phyloP scores from a whole-genome alignment of 768 basidiomycete species.

The Solioccasus polychromus region DNA sequence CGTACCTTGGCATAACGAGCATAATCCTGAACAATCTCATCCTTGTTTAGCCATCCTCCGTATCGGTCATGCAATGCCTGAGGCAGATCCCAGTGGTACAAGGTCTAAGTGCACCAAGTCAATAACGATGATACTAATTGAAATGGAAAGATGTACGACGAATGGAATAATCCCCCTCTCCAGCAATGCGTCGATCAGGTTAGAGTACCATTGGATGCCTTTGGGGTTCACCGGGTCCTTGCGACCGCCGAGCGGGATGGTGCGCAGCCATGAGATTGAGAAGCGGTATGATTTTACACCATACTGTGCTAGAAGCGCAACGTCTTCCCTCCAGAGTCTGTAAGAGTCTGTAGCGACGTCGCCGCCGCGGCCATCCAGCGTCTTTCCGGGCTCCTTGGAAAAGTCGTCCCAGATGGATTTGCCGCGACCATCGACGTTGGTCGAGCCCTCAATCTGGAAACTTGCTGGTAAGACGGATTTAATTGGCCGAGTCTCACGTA shows the following conservation, averaged over 20 bases:
- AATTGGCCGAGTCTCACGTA: too few species aligned
- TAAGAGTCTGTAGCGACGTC: slow-evolving; percentile 74
- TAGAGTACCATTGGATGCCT: slow-evolving; percentile 68
- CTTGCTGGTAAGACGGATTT: slow-evolving; percentile 49
- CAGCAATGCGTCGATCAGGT: slow-evolving; percentile 66
- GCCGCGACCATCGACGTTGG: slow-evolving; percentile 56
- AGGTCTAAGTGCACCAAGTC: slow-evolving; percentile 40
- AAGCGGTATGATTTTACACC: slow-evolving; percentile 75
- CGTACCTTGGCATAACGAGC: slow-evolving; percentile 53
- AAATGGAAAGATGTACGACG: slow-evolving; percentile 43
- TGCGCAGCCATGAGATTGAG: slow-evolving; percentile 72
- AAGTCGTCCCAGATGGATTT: slow-evolving; percentile 78
- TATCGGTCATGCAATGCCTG: slow-evolving; percentile 72
- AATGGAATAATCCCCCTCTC: slow-evolving; percentile 64
- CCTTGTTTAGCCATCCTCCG: slow-evolving; percentile 72
- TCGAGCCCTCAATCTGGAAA: slow-evolving; percentile 75
- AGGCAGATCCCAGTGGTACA: slow-evolving; percentile 81
- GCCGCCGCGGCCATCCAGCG: slow-evolving; percentile 61
- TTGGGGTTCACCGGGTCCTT: slow-evolving; percentile 69
- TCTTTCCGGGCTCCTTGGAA: slow-evolving; percentile 62
- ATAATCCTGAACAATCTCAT: slow-evolving; percentile 65
- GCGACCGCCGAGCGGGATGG: slow-evolving; percentile 71
- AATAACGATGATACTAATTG: neutral
- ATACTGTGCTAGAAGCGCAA: slow-evolving; percentile 57
- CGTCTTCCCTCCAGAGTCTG: slow-evolving; percentile 63